Evolutionary conservation across 2,329 filamentous ascomycete genomes (phyloP).

Genomic region (Venturia aucupariae): DNA sequence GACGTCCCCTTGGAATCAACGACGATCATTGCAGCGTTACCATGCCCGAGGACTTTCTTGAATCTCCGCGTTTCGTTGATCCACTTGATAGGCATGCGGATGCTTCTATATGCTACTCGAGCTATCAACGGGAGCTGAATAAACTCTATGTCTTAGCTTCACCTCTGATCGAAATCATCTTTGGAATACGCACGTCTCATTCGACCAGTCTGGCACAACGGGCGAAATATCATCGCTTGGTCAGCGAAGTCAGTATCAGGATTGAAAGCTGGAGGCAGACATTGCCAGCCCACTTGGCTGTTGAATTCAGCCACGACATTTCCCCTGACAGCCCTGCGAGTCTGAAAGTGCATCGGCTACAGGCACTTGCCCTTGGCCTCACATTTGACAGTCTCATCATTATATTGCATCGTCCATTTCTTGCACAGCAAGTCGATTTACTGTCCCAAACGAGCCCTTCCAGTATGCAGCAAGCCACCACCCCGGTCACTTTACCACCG

Average conservation of each 20-base stretch:
- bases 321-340: conserved; percentile 15
- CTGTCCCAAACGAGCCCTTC: conserved; percentile 17
- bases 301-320: conserved; percentile 20
- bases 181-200: conserved; percentile 18
- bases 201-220: conserved; percentile 14
- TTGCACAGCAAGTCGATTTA: conserved; percentile 29
- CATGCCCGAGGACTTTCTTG: conserved; percentile 28
- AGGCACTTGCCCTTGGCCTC: conserved; percentile 34
- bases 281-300: conserved; percentile 21
- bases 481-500: neutral
- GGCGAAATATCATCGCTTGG: conserved; percentile 17
- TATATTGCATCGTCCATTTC: conserved; percentile 34
- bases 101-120: conserved; percentile 17
- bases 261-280: conserved; percentile 21
- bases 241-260: conserved; percentile 18
- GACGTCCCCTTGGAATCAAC: conserved; percentile 33
- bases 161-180: conserved; percentile 24
- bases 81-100: neutral
- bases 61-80: conserved; percentile 24
- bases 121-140: conserved; percentile 23
- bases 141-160: conserved; percentile 25
- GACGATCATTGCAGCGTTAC: conserved; percentile 31
- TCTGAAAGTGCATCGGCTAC: conserved; percentile 23
- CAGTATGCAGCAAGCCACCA: neutral
- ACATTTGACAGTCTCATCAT: conserved; percentile 37